Evolutionary conservation across 1,284 basidiomycete genomes (phyloP).

Genomic region (Pascua sp.): DNA sequence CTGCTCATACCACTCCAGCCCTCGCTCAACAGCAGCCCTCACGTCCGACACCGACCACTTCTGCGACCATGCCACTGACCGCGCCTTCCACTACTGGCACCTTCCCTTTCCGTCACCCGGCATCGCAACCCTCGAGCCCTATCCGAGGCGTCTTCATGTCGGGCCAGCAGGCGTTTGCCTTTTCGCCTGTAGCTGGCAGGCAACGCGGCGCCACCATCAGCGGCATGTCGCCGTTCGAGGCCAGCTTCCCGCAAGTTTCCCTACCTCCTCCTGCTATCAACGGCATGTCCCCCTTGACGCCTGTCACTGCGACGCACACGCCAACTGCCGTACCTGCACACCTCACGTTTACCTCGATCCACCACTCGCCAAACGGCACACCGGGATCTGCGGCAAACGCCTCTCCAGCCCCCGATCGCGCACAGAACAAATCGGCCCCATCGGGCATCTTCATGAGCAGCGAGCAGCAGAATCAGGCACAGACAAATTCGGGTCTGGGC

Average conservation of each 20-base stretch:
- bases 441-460: too few relatives aligned
- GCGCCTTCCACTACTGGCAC: conserved; percentile 9
- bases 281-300: conserved; percentile 13
- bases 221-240: conserved; percentile 28
- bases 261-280: not conserved
- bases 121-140: conserved; percentile 43
- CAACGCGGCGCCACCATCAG: conserved; percentile 44
- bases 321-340: conserved; percentile 32
- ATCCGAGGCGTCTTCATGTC: conserved; percentile 30
- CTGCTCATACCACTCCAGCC: too few relatives aligned
- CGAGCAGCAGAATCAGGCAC: not conserved
- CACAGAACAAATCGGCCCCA: too few relatives aligned
- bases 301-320: conserved; percentile 1
- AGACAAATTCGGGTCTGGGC: conserved; percentile 1
- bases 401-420: too few relatives aligned
- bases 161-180: conserved; percentile 23
- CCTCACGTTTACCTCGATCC: conserved; percentile 32
- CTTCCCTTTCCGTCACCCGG: conserved; percentile 33
- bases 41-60: not conserved
- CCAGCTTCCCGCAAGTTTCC: not conserved
- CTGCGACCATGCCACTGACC: conserved; percentile 1
- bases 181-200: conserved; percentile 22
- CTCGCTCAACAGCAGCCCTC: too few relatives aligned
- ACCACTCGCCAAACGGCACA: conserved; percentile 8
- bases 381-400: too few relatives aligned